A percentile compares a stretch with the other conserved stretches of the same genome.
Evolutionary conservation across 768 basidiomycete genomes (phyloP).

Genomic region (Astraeus odoratus): DNA sequence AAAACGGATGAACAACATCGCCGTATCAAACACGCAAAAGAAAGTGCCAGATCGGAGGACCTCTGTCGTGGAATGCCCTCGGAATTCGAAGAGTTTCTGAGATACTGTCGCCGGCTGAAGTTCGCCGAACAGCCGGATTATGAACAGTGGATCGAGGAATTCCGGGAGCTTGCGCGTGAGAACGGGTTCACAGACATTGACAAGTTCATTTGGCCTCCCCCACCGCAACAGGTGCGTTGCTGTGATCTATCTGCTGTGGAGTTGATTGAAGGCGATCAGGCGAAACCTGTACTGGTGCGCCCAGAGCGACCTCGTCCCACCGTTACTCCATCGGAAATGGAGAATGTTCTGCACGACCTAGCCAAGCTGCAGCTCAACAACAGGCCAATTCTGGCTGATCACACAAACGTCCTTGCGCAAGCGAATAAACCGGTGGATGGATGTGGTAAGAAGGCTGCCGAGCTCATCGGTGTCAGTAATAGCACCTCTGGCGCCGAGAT

Average conservation of each 20-base stretch:
- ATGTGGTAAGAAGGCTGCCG: constrained; percentile 9
- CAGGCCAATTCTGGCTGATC: constrained; percentile 44
- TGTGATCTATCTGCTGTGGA: not conserved
- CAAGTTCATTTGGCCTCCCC: constrained; percentile 69
- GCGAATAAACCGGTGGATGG: constrained; percentile 25
- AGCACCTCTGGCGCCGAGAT: constrained; percentile 29
- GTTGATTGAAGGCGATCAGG: constrained; percentile 12
- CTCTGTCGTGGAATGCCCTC: constrained; percentile 62
- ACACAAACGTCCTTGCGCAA: constrained; percentile 37
- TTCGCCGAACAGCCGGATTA: constrained; percentile 71
- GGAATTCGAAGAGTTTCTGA: constrained; percentile 71
- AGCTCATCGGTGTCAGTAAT: constrained; percentile 42
- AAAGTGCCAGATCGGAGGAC: constrained; percentile 51
- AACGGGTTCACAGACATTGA: constrained; percentile 52
- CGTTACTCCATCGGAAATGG: constrained; percentile 39
- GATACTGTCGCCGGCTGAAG: constrained; percentile 61
- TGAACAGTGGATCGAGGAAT: constrained; percentile 54
- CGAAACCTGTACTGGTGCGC: constrained; percentile 25
- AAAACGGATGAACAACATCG: constrained; percentile 60
- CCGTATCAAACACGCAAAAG: constrained; percentile 59
- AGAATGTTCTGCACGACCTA: constrained; percentile 51
- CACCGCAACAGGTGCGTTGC: constrained; percentile 27
- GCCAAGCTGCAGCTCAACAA: constrained; percentile 52
- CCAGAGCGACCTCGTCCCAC: constrained; percentile 11
- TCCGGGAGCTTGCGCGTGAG: constrained; percentile 53